phyloP scores from a whole-genome alignment of 495 filamentous ascomycete genomes.

The Thermothielavioides terrestris region DNA sequence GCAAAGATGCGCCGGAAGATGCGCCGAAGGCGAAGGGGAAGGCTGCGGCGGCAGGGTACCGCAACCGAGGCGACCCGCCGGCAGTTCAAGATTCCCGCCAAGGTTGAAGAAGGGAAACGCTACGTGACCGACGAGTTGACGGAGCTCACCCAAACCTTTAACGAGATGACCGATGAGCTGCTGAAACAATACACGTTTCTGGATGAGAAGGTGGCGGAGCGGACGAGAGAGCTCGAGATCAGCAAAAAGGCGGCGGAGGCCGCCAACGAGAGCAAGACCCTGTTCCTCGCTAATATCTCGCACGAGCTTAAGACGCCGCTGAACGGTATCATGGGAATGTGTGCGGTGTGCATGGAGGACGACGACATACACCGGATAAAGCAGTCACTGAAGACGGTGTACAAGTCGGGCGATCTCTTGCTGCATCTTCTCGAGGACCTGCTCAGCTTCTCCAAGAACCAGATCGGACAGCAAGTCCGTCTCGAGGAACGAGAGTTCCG shows the following conservation, averaged over 20 bases:
- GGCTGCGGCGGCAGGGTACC: slow-evolving; percentile 25
- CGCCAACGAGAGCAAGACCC: slow-evolving; percentile 87
- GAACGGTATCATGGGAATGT: slow-evolving; percentile 92
- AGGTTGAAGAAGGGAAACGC: slow-evolving; percentile 67
- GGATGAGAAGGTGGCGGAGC: slow-evolving; percentile 74
- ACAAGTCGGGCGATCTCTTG: slow-evolving; percentile 82
- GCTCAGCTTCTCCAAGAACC: slow-evolving; percentile 87
- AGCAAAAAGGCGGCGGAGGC: slow-evolving; percentile 87
- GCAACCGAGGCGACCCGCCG: slow-evolving; percentile 41
- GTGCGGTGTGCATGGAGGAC: slow-evolving; percentile 83
- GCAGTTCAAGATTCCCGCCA: slow-evolving; percentile 72
- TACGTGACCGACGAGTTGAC: slow-evolving; percentile 78
- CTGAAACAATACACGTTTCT: slow-evolving; percentile 74
- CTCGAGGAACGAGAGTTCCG: slow-evolving; percentile 82
- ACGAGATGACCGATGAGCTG: slow-evolving; percentile 88
- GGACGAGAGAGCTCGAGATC: slow-evolving; percentile 75
- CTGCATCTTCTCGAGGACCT: slow-evolving; percentile 85
- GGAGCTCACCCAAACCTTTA: slow-evolving; percentile 78
- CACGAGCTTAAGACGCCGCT: slow-evolving; percentile 89
- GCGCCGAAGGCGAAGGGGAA: slow-evolving; percentile 16
- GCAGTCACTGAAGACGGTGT: slow-evolving; percentile 73
- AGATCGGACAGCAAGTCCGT: slow-evolving; percentile 68
- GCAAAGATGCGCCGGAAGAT: slow-evolving; percentile 29
- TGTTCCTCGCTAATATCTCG: slow-evolving; percentile 94
- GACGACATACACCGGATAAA: slow-evolving; percentile 68